Evolutionary conservation across 768 basidiomycete genomes (phyloP), one percentile per base, ranked within the genome.

Genomic region (Xerocomellus chrysenteron): DNA sequence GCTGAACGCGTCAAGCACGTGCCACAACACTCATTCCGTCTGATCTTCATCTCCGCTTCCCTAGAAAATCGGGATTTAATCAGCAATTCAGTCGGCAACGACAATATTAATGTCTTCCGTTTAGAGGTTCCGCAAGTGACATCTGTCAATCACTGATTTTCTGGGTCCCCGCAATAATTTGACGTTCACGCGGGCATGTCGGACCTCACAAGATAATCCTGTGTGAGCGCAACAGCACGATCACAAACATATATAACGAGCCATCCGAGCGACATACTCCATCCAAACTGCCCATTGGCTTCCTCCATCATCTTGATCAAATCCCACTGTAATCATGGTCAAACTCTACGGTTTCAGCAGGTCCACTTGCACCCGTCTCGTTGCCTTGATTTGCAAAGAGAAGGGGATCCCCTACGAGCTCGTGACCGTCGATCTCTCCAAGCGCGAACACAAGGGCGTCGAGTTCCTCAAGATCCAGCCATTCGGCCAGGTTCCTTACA

Each of bases 371-470:
- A 81, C 82, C 6, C 76, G 73, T 14, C 76, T 80, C 35, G 85
- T 85, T 24, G 81, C 75, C 4, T 57, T 74, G 42, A 64, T 85
- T 14, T 72, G 81, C 59, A 76, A 78, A 57, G 87, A 88, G 68
- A 82, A 82, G 64, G 61, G 76, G 1, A 74, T 88, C 6, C 79
- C 82, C 0, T 88, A 81, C 66, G 79, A 82, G 59, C 60, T 86
- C 49, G 56, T 79, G 42, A 10, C 45, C 6, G 51, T 88, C 59
- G 71, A 85, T 60, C 50, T 82, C 21, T 1, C 45, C 43, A 77
- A 77, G 50, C 61, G 58, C 17, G 75, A 78, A 60, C 81, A 85
- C 40, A 86, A 84, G 67, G 4, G 64, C 0, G 64, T 78, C 0
- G 77, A 62, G 10, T 81, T 70, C 72, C 24, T 78, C 16, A 63